These are phyloP conservation scores for Debaryomyces psychrophilus DNA, from an alignment of 1,139 yeast genomes.

Conservation along the genomic window DNA sequence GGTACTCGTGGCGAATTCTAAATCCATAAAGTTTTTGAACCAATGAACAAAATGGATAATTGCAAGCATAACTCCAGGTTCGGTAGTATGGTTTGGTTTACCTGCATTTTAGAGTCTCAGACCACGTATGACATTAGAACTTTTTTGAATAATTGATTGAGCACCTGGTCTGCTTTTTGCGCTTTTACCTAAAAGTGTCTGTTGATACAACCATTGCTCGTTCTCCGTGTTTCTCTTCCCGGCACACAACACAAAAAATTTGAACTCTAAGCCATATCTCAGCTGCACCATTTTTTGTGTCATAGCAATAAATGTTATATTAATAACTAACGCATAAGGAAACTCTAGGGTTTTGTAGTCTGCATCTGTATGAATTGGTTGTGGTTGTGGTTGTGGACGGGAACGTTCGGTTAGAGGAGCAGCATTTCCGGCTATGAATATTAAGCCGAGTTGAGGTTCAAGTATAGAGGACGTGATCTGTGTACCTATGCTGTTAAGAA, in stretches of 20 bases:
- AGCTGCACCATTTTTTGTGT: neutral
- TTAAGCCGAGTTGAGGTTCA: neutral
- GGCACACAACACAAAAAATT: neutral
- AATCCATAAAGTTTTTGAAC: neutral
- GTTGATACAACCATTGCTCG: neutral
- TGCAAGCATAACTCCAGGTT: neutral
- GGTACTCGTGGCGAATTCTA: neutral
- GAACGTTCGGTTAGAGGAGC: neutral
- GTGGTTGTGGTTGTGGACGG: neutral
- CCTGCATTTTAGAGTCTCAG: conserved; percentile 27
- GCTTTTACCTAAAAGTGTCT: neutral
- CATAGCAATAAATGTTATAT: neutral
- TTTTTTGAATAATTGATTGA: neutral
- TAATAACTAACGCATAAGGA: neutral
- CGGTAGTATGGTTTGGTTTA: conserved; percentile 48
- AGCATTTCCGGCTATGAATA: neutral
- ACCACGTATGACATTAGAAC: conserved; percentile 2
- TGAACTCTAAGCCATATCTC: conserved; percentile 4
- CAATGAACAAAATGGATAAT: neutral
- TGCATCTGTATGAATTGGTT: neutral
- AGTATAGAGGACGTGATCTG: neutral
- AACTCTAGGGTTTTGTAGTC: neutral
- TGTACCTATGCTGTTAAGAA: neutral
- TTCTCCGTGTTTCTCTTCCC: neutral
- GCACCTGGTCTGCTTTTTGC: neutral